These are phyloP conservation scores for Cytidiella melzeri DNA, from an alignment of 768 basidiomycete genomes.

Conservation along the genomic window DNA sequence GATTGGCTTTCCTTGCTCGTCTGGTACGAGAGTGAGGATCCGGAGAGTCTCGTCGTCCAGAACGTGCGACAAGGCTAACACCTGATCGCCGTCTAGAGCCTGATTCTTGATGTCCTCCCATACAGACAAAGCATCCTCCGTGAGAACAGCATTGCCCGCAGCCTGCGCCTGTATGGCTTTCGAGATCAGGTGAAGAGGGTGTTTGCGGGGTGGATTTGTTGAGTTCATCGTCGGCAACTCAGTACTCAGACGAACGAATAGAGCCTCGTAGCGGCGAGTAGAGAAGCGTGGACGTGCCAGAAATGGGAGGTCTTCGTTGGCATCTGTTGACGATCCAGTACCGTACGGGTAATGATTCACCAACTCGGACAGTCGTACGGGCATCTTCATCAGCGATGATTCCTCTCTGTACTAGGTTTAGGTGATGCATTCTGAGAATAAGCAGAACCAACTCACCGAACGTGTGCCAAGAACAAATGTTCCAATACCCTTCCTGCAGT, in stretches of 20 bases:
- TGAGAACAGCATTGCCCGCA: constrained; percentile 22
- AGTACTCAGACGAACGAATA: constrained; percentile 62
- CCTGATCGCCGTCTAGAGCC: constrained; percentile 9
- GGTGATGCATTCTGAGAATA: not conserved
- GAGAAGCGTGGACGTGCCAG: constrained; percentile 63
- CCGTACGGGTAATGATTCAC: constrained; percentile 64
- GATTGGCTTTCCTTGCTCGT: constrained; percentile 20
- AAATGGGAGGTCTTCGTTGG: constrained; percentile 29
- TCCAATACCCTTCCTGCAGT: constrained; percentile 65
- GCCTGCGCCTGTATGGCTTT: constrained; percentile 50
- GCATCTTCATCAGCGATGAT: constrained; percentile 47
- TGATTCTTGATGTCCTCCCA: constrained; percentile 52
- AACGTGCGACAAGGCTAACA: constrained; percentile 35
- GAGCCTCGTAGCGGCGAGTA: constrained; percentile 55
- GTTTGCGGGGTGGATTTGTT: constrained; percentile 33
- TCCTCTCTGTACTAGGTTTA: constrained; percentile 44
- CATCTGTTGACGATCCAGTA: constrained; percentile 25
- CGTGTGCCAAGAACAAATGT: constrained; percentile 67
- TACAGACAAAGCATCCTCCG: constrained; percentile 29
- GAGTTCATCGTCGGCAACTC: constrained; percentile 33
- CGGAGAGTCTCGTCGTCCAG: constrained; percentile 67
- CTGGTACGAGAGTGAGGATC: constrained; percentile 43
- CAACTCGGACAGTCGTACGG: constrained; percentile 64
- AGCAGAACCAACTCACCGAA: constrained; percentile 43
- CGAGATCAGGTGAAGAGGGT: constrained; percentile 53